Conservation (phyloP, 1,139 yeast genomes). For the Yamadazyma taylorii region DNA sequence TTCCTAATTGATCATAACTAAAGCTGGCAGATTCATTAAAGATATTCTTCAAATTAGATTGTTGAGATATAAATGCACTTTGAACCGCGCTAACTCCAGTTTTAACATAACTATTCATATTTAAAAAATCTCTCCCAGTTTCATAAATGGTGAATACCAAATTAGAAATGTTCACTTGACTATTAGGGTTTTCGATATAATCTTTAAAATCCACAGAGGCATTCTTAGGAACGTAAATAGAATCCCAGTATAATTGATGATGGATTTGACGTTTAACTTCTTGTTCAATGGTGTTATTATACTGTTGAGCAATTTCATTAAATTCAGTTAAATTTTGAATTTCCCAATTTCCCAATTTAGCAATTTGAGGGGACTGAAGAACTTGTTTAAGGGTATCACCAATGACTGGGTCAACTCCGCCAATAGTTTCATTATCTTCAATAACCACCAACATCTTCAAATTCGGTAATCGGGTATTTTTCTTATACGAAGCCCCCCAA, state of each 20-base stretch:
- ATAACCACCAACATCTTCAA: slow-evolving; percentile 42
- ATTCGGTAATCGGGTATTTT: slow-evolving; percentile 28
- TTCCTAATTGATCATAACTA: slow-evolving; percentile 15
- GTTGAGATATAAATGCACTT: slow-evolving; percentile 20
- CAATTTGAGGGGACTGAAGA: slow-evolving; percentile 21
- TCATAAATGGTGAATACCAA: slow-evolving; percentile 33
- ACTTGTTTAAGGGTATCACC: slow-evolving; percentile 27
- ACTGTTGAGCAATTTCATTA: slow-evolving; percentile 26
- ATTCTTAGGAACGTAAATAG: slow-evolving; percentile 40
- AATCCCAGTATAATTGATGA: slow-evolving; percentile 47
- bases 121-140: slow-evolving; percentile 42
- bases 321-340: slow-evolving; percentile 28
- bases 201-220: slow-evolving; percentile 30
- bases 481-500: slow-evolving; percentile 44
- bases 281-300: slow-evolving; percentile 30
- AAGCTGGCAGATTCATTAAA: slow-evolving; percentile 15
- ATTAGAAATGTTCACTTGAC: slow-evolving; percentile 26
- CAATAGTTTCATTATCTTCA: slow-evolving; percentile 31
- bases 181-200: slow-evolving; percentile 28
- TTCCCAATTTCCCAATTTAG: slow-evolving; percentile 41
- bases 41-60: slow-evolving; percentile 11
- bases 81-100: slow-evolving; percentile 23
- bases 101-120: slow-evolving; percentile 28
- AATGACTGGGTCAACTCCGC: slow-evolving; percentile 31
- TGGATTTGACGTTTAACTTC: slow-evolving; percentile 39